Conservation (phyloP, 2,329 filamentous ascomycete species). For the Paradendryphiella salina region DNA sequence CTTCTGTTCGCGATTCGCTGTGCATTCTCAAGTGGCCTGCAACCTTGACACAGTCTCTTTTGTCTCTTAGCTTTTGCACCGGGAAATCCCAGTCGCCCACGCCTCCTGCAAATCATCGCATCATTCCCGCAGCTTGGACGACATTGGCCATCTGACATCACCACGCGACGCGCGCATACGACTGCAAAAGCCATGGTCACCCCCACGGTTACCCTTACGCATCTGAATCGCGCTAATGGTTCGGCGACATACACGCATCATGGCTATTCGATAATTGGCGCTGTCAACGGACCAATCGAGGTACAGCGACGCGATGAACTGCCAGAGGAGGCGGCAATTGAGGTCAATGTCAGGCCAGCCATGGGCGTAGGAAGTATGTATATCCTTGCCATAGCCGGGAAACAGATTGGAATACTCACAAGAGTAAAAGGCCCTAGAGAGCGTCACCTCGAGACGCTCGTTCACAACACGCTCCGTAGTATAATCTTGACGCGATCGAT, state of each 20-base stretch:
- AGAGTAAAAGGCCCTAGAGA: slow-evolving; percentile 49
- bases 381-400: no score
- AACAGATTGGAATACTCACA: background rate
- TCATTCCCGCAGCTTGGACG: background rate
- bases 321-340: slow-evolving; percentile 85
- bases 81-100: background rate
- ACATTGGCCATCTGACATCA: background rate
- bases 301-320: slow-evolving; percentile 86
- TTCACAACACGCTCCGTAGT: slow-evolving; percentile 72
- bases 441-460: slow-evolving; percentile 76
- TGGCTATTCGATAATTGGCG: slow-evolving; percentile 79
- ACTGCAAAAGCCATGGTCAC: slow-evolving; percentile 26
- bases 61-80: no score
- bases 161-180: slow-evolving; percentile 2
- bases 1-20: background rate
- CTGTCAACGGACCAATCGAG: slow-evolving; percentile 92
- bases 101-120: background rate
- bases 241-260: slow-evolving; percentile 75
- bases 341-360: slow-evolving; percentile 85
- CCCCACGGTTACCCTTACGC: slow-evolving; percentile 40
- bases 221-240: slow-evolving; percentile 72
- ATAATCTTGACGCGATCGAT: slow-evolving; percentile 75
- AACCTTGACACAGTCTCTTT: no score
- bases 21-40: background rate
- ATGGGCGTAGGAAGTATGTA: slow-evolving; percentile 72